A percentile compares a stretch with the other conserved stretches of the same genome.
phyloP scores from a whole-genome alignment of 2,329 filamentous ascomycete species.

The Fusarium oligoseptatum region DNA sequence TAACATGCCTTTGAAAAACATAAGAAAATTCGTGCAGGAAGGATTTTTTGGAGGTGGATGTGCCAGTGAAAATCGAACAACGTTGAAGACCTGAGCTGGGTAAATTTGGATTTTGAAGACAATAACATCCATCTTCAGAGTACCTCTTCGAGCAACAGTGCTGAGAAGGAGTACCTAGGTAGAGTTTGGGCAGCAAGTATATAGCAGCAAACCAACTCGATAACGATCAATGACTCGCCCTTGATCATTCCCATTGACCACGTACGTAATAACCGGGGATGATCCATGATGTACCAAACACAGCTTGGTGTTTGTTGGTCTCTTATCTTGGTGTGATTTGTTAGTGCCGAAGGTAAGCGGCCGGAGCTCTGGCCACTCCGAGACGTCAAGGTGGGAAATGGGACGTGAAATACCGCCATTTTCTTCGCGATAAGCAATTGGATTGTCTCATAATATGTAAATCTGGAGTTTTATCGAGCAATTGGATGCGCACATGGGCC shows the following conservation, averaged over 20 bases:
- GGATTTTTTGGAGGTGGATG: too few relatives aligned
- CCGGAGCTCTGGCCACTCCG: not conserved
- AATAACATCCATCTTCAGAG: too few relatives aligned
- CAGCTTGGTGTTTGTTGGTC: not conserved
- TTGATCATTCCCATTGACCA: not conserved
- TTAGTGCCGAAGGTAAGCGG: not conserved
- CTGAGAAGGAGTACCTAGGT: too few relatives aligned
- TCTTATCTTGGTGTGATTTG: not conserved
- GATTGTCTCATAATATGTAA: not conserved
- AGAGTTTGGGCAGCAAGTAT: too few relatives aligned
- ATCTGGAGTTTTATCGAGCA: not conserved
- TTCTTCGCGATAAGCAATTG: not conserved
- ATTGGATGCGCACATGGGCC: not conserved
- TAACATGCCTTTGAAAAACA: too few relatives aligned
- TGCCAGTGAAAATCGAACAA: too few relatives aligned
- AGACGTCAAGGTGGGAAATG: not conserved
- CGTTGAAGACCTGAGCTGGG: too few relatives aligned
- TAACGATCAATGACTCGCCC: not conserved
- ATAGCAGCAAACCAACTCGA: not conserved
- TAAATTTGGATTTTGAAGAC: too few relatives aligned
- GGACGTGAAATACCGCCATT: not conserved
- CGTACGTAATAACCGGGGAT: not conserved
- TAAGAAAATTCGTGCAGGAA: too few relatives aligned
- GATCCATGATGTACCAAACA: not conserved
- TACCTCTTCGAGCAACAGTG: too few relatives aligned